Conservation (phyloP, 441 rosid genomes). For the Eruca vesicaria region DNA sequence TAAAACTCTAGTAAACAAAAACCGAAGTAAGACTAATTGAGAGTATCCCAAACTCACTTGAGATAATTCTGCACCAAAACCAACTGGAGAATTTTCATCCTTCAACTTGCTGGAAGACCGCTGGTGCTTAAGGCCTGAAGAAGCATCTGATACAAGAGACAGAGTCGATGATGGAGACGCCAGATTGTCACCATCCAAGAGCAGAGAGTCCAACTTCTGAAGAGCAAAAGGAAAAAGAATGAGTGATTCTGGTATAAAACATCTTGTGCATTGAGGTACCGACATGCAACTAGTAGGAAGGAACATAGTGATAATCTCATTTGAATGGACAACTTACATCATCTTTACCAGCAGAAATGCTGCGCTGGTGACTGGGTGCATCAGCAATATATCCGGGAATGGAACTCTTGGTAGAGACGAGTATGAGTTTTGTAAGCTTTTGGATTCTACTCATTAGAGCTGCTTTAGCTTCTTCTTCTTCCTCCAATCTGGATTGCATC, state of each 20-base stretch:
- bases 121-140: constrained; percentile 57
- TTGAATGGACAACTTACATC: constrained; percentile 54
- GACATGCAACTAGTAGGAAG: neutral
- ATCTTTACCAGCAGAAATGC: constrained; percentile 67
- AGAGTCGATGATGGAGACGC: constrained; percentile 55
- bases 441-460: constrained; percentile 99
- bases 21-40: neutral
- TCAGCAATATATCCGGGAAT: constrained; percentile 73
- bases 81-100: constrained; percentile 72
- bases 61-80: constrained; percentile 68
- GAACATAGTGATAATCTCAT: neutral
- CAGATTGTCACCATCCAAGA: constrained; percentile 58
- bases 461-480: constrained; percentile 99
- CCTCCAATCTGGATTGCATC: constrained; percentile 99
- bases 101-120: constrained; percentile 85
- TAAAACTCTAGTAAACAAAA: neutral
- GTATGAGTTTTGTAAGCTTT: constrained; percentile 96
- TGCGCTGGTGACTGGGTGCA: constrained; percentile 63
- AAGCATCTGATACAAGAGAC: constrained; percentile 48
- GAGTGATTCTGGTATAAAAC: constrained; percentile 5
- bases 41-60: constrained; percentile 47
- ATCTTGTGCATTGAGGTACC: neutral
- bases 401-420: constrained; percentile 90
- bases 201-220: constrained; percentile 67
- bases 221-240: constrained; percentile 22